Base-by-base conservation (phyloP, 2,329 filamentous ascomycete genomes). In the Berkeleyomyces rouxiae region DNA sequence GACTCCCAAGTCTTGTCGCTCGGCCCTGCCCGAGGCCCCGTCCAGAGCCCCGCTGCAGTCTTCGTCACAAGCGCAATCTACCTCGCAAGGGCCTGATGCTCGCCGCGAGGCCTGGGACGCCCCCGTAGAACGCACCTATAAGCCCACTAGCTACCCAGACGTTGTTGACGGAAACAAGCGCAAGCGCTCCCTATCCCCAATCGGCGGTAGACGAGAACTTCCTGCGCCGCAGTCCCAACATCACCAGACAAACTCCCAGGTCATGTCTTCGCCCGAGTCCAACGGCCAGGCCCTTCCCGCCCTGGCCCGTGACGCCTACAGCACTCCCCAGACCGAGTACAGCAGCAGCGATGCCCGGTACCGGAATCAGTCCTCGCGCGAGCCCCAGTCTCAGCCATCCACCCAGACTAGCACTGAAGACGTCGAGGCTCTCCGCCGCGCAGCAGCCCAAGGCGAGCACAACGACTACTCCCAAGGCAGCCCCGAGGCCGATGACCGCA, bases 111-210 rank as follows among this genome's bases (percentile, higher is more conserved):
- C 59, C 59, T 64, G 63, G 59, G 63, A 64, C 59, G 46, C 60
- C n/a, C 55, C 55, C 16, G 59, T 40, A 39, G 63, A 64, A 23
- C 46, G 63, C 58, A 23, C 55, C 44, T 59, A 64, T n/a, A 60
- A 59, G 4, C 47, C 63, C 10, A 64, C 44, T 23, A 65, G 16
- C 39, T 63, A 61, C 46, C 40, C 63, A 44, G 63, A 61, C 13
- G 57, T 59, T 42, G 69, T 70, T 13, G 79, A 83, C 43, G 70
- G 68, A 13, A 73, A 82, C 68, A 86, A 85, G 72, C 82, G 83
- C 68, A 92, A 90, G 72, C 81, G 87, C 65, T 89, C 87, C 5
- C 74, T 77, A 55, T 88, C 86, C 4, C 71, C 76, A 44, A 84
- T 84, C 63, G 71, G 70, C 5, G 70, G 73, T 61, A 73, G 74